Percentiles rank a stretch among this genome's conserved stretches.
phyloP scores from a whole-genome alignment of 805 yeast species.

The Millerozyma acaciae region DNA sequence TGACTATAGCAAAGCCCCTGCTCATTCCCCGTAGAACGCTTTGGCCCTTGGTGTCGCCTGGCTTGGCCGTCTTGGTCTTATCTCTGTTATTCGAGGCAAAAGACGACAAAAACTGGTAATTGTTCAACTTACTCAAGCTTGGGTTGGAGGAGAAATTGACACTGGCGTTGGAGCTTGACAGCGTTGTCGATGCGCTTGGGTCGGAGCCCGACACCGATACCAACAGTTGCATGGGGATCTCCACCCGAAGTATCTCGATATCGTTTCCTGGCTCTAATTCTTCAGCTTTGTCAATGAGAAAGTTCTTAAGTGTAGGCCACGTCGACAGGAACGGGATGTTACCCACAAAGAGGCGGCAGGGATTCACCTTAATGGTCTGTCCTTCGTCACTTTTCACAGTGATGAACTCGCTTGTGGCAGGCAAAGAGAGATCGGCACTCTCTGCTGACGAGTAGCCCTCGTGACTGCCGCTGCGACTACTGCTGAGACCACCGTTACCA shows the following conservation, averaged over 20 bases:
- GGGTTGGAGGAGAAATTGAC: neutral
- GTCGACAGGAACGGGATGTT: conserved; percentile 50
- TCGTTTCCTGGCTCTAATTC: conserved; percentile 24
- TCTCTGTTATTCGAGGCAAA: conserved; percentile 1
- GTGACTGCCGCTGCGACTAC: conserved; percentile 4
- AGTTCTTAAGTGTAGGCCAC: conserved; percentile 30
- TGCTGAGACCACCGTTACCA: too few species aligned
- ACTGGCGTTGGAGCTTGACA: neutral
- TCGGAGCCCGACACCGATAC: conserved; percentile 4
- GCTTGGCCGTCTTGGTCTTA: neutral
- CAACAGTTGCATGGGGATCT: conserved; percentile 35
- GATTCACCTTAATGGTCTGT: conserved; percentile 33
- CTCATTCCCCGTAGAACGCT: conserved; percentile 11
- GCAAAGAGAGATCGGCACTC: too few species aligned
- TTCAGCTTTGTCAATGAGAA: conserved; percentile 19
- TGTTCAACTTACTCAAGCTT: conserved; percentile 4
- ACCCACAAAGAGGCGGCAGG: conserved; percentile 48
- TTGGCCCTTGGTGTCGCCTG: neutral
- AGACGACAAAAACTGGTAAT: conserved; percentile 7
- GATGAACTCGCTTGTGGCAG: conserved; percentile 10
- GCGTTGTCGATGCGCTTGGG: neutral
- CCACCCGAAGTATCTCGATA: conserved; percentile 31
- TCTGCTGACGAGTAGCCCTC: conserved; percentile 4
- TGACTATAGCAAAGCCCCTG: conserved; percentile 66
- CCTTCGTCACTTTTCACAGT: conserved; percentile 21